These are phyloP conservation scores for Citrullus mucosospermus DNA, from an alignment of 306 rosid genomes.

Conservation along the genomic window DNA sequence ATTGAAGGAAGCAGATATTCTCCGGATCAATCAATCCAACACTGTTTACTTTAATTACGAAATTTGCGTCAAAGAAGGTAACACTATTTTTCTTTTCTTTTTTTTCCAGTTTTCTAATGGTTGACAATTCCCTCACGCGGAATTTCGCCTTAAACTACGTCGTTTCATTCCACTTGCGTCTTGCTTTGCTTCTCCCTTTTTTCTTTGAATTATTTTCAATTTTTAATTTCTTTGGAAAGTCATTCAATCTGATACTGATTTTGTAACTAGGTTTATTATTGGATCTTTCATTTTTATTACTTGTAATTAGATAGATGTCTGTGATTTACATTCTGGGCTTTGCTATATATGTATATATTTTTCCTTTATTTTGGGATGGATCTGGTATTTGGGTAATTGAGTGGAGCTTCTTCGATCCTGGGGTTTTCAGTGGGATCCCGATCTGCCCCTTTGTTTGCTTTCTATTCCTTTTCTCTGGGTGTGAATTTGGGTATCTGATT, in stretches of 20 bases:
- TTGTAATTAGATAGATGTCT: neutral
- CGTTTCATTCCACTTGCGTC: neutral
- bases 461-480: neutral
- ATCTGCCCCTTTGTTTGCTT: neutral
- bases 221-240: neutral
- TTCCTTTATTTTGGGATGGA: neutral
- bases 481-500: neutral
- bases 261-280: neutral
- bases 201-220: neutral
- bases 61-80: neutral
- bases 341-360: neutral
- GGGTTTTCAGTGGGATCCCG: neutral
- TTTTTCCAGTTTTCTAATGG: neutral
- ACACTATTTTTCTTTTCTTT: no score
- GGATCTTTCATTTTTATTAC: neutral
- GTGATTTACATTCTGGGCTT: neutral
- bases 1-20: neutral
- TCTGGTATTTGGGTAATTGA: slow-evolving; percentile 1
- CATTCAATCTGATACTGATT: neutral
- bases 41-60: neutral
- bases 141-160: slow-evolving; percentile 9
- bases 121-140: neutral
- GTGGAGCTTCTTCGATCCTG: neutral
- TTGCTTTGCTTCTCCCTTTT: neutral
- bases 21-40: neutral